These are phyloP conservation scores for Ceriops tagal DNA, from an alignment of 345 rosid genomes.

Conservation along the genomic window DNA sequence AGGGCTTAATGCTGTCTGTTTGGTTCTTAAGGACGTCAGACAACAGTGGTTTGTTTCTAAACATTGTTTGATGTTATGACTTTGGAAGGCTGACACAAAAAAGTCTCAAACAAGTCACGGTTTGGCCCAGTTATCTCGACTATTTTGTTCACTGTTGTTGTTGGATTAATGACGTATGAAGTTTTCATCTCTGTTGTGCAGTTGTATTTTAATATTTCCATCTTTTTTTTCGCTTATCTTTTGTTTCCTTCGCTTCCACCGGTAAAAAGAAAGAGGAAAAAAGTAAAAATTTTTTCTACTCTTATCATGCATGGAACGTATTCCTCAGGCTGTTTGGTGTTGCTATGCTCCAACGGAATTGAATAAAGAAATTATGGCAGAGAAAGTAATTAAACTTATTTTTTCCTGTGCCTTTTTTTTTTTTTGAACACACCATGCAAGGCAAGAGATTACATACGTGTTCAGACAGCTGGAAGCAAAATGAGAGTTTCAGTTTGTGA, in stretches of 20 bases:
- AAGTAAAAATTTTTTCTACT: no score
- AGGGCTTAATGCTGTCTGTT: no score
- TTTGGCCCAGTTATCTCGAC: constrained; percentile 77
- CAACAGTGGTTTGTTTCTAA: neutral
- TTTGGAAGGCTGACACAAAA: constrained; percentile 56
- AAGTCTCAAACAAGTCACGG: constrained; percentile 61
- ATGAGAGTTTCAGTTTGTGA: neutral
- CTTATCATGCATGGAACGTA: no score
- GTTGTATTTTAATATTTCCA: neutral
- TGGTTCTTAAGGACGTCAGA: no score
- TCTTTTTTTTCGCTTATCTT: no score
- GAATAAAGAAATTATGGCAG: constrained; percentile 84
- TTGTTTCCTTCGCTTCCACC: no score
- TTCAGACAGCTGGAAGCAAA: neutral
- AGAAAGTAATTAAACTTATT: constrained; percentile 46
- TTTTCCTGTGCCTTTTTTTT: neutral
- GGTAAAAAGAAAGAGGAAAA: no score
- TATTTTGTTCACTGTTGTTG: constrained; percentile 67
- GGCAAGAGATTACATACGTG: no score
- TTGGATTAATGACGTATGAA: constrained; percentile 69
- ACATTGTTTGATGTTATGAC: neutral
- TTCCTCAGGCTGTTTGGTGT: constrained; percentile 27
- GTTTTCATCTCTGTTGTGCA: constrained; percentile 4
- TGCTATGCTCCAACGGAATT: constrained; percentile 75
- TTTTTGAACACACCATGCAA: neutral